These are phyloP conservation scores for Orbilia oligospora DNA, from an alignment of 2,329 filamentous ascomycete species.

Conservation along the genomic window DNA sequence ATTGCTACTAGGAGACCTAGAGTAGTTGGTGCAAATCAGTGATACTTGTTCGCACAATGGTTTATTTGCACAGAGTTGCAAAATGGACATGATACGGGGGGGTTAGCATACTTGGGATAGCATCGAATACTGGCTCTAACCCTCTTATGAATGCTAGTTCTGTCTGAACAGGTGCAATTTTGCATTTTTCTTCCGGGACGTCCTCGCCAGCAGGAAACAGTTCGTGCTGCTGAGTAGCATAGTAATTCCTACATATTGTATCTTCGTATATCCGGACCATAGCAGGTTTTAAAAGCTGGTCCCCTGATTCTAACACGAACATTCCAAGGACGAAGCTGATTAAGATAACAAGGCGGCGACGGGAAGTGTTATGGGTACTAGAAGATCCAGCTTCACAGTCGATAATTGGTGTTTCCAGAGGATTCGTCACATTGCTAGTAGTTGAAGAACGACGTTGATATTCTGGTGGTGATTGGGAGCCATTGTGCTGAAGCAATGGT, in stretches of 20 bases:
- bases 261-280: conserved; percentile 55
- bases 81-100: not conserved
- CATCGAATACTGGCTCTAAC: conserved; percentile 57
- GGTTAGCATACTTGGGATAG: conserved; percentile 41
- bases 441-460: conserved; percentile 4
- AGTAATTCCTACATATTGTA: conserved; percentile 55
- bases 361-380: conserved; percentile 1
- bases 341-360: conserved; percentile 26
- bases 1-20: conserved; percentile 46
- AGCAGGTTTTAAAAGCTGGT: conserved; percentile 22
- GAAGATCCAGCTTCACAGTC: conserved; percentile 23
- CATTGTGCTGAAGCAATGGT: conserved; percentile 18
- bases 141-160: conserved; percentile 47
- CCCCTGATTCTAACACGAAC: conserved; percentile 34
- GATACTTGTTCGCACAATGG: not conserved
- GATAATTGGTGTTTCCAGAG: not conserved
- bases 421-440: not conserved
- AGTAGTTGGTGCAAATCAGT: not conserved
- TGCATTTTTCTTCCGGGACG: conserved; percentile 53
- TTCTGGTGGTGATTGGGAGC: not conserved
- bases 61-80: not conserved
- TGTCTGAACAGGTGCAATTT: conserved; percentile 48
- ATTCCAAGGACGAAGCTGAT: conserved; percentile 24
- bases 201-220: conserved; percentile 19
- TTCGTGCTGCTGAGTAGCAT: conserved; percentile 26